Base-by-base conservation (phyloP, 371 early-diverging fungal species). In the Mortierella sp. region DNA sequence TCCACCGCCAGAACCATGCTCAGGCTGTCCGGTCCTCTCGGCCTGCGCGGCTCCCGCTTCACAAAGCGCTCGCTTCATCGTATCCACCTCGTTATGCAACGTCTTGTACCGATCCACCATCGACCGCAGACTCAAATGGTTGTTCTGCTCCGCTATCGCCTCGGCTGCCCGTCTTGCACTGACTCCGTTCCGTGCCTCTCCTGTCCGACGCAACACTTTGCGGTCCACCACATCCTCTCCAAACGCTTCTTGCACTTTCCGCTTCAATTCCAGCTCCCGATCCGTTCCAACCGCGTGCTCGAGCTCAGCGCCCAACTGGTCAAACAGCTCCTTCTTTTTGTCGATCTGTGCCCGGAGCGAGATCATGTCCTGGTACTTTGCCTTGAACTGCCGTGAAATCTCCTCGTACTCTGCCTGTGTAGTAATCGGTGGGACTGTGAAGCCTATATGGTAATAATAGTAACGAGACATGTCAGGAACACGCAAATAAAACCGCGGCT, bases 31-130 rank as follows among this genome's bases (percentile, higher is more conserved):
- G 45, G 44, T 63, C 63, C 67, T 55, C 26, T 71, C 71, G 2
- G 73, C 65, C 44, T 76, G 80, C 3, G 75, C 69, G 2, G 67
- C 44, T 8, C 74, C 70, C 58, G 81, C 85, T 69, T 75, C 84
- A 79, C 70, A 73, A 8, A 78, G 63, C 31, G 79, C 86, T 44
- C 70, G 52, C 73, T 78, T 86, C 79, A 87, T 84, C 39, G 77
- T 76, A 10, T 83, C 83, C 3, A 75, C 78, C 64, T 79, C 73
- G 16, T 69, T 39, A 45, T 85, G 79, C 61, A 83, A 64, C 13
- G 39, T 26, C 73, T 76, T 78, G 55, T 80, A 87, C 50, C 80
- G 76, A 41, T 80, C 87, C 14, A 68, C 72, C 80, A 81, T 76
- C 10, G 81, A 47, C 37, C 71, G 72, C 5, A 87, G 68, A 39